A percentile compares a stretch with the other conserved stretches of the same genome.
These are phyloP conservation scores for Marasmius oreades DNA, from an alignment of 1,284 basidiomycete genomes.

Conservation along the genomic window DNA sequence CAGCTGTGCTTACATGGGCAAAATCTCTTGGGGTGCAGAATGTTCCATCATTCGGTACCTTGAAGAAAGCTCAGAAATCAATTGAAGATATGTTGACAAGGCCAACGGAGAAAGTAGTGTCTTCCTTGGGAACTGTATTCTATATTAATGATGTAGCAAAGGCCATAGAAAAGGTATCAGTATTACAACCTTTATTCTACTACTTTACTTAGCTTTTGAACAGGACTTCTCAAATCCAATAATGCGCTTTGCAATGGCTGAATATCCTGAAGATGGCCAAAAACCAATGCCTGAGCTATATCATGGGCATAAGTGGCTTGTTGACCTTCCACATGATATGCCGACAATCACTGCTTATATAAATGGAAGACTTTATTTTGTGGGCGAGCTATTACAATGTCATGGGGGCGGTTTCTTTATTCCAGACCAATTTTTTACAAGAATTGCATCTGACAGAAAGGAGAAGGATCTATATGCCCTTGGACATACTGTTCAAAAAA, in stretches of 20 bases:
- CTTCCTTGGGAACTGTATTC: neutral
- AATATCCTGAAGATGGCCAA: no score
- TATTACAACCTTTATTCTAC: neutral
- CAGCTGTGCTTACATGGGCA: no score
- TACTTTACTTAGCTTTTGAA: no score
- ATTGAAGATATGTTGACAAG: neutral
- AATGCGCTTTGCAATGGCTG: neutral
- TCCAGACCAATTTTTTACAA: neutral
- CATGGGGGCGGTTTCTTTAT: neutral
- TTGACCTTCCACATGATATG: neutral
- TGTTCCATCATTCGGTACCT: neutral
- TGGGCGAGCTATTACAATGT: neutral
- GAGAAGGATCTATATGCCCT: neutral
- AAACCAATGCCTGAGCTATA: neutral
- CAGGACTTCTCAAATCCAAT: neutral
- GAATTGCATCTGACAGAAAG: neutral
- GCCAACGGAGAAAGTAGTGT: neutral
- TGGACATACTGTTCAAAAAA: neutral
- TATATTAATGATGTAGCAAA: no score
- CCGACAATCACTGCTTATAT: neutral
- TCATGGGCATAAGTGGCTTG: neutral
- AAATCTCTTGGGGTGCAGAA: no score
- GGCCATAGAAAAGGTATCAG: neutral
- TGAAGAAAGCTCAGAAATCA: neutral
- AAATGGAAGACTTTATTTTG: neutral